Evolutionary conservation across 257 asterid genomes (phyloP).

Genomic region (Solanum pinnatisectum): DNA sequence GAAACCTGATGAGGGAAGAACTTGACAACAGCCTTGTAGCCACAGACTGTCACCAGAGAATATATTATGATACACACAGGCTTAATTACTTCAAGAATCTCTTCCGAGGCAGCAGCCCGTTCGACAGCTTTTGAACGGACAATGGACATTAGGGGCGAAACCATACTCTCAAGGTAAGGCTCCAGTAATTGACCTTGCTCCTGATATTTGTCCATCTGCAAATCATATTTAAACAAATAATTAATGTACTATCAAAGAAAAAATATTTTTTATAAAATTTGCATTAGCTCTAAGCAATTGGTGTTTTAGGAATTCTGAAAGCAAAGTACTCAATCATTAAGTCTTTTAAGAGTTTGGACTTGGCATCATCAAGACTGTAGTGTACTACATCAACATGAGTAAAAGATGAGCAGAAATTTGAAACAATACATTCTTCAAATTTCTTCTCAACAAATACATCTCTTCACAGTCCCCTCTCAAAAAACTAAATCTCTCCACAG

Average conservation of each 20-base stretch:
- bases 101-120: conserved; percentile 47
- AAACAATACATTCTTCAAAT: neutral
- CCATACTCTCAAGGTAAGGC: conserved; percentile 88
- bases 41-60: conserved; percentile 86
- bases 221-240: neutral
- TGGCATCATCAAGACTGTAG: neutral
- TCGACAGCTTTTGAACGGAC: conserved; percentile 69
- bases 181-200: conserved; percentile 92
- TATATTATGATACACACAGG: conserved; percentile 79
- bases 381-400: neutral
- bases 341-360: neutral
- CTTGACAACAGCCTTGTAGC: conserved; percentile 88
- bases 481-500: neutral
- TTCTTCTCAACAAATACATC: neutral
- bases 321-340: neutral
- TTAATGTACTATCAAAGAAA: neutral
- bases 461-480: neutral
- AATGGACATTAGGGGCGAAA: conserved; percentile 76
- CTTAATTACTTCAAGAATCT: conserved; percentile 59
- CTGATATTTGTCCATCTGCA: conserved; percentile 96
- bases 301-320: neutral
- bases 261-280: neutral
- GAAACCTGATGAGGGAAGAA: conserved; percentile 97
- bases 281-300: neutral
- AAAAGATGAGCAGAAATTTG: neutral